Evolutionary conservation across 2,329 filamentous ascomycete genomes (phyloP).

Genomic region (Septoria linicola): DNA sequence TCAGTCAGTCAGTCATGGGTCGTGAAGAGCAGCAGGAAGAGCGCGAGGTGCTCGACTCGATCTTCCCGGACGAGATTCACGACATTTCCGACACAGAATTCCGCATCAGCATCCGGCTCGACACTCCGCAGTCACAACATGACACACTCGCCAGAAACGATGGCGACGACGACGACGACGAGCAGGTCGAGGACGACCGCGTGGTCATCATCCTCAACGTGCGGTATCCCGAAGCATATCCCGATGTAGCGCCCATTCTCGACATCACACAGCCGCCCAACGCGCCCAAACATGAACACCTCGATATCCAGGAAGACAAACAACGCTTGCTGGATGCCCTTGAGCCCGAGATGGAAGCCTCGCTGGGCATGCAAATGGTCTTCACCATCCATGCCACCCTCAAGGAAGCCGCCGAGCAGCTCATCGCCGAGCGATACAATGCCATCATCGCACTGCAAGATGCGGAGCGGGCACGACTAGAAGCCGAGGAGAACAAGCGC

Average conservation of each 20-base stretch:
- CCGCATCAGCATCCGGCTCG: conserved; percentile 80
- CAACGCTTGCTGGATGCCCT: conserved; percentile 68
- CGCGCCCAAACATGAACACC: conserved; percentile 65
- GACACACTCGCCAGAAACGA: neutral
- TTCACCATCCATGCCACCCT: conserved; percentile 85
- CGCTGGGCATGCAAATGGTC: conserved; percentile 94
- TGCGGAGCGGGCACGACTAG: conserved; percentile 59
- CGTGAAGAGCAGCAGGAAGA: conserved; percentile 90
- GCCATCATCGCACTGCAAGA: conserved; percentile 57
- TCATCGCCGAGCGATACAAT: conserved; percentile 72
- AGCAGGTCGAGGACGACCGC: conserved; percentile 43
- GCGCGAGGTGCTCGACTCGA: conserved; percentile 95
- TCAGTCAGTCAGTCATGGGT: conserved; percentile 45
- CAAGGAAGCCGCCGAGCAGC: conserved; percentile 85
- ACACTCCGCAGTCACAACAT: conserved; percentile 42
- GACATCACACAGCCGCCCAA: conserved; percentile 75
- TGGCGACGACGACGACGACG: conserved; percentile 56
- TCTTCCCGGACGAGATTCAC: conserved; percentile 97
- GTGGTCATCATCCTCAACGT: conserved; percentile 77
- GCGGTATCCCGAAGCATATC: conserved; percentile 85
- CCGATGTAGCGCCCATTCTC: conserved; percentile 79
- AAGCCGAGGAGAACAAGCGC: conserved; percentile 93
- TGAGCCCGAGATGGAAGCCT: conserved; percentile 78
- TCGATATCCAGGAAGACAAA: conserved; percentile 81
- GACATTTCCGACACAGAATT: conserved; percentile 90